Percentiles rank a stretch among this genome's conserved stretches.
phyloP scores from a whole-genome alignment of 169 alveolate genomes.

The Cryptosporidium sp. region DNA sequence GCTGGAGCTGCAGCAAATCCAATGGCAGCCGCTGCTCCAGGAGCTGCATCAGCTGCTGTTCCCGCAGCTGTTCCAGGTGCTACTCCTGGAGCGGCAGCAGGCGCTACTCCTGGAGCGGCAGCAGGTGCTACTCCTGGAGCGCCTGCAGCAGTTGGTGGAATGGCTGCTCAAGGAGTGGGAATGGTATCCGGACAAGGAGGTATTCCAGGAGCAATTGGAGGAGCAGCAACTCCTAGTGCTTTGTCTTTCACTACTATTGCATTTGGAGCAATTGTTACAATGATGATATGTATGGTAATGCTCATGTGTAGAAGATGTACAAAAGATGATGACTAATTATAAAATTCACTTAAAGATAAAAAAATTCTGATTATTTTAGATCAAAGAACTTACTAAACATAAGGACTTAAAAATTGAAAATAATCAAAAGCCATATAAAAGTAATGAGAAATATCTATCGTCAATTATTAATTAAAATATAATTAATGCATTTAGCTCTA shows the following conservation, averaged over 20 bases:
- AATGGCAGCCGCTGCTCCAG: constrained; percentile 17
- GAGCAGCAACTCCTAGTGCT: constrained; percentile 47
- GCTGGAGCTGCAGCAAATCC: neutral
- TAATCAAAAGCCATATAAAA: too few species aligned
- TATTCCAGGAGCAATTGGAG: constrained; percentile 1
- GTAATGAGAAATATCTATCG: neutral
- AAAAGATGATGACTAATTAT: constrained; percentile 49
- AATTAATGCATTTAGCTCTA: neutral
- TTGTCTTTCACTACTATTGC: constrained; percentile 56
- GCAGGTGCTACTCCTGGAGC: constrained; percentile 36
- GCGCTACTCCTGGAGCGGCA: constrained; percentile 2
- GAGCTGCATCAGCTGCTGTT: neutral
- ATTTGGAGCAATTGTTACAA: constrained; percentile 34
- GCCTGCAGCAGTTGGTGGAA: constrained; percentile 8
- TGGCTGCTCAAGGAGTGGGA: constrained; percentile 1
- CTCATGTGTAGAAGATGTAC: constrained; percentile 67
- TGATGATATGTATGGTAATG: constrained; percentile 76
- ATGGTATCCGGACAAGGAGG: constrained; percentile 29
- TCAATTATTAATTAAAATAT: neutral
- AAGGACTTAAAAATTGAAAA: neutral
- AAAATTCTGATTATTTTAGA: neutral
- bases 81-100: constrained; percentile 18
- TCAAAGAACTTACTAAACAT: neutral
- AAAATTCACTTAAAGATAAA: neutral
- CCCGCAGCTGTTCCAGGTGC: neutral